Evolutionary conservation across 768 basidiomycete genomes (phyloP), one percentile per base, ranked within the genome.

Genomic region (Rhizopogon vulgaris): DNA sequence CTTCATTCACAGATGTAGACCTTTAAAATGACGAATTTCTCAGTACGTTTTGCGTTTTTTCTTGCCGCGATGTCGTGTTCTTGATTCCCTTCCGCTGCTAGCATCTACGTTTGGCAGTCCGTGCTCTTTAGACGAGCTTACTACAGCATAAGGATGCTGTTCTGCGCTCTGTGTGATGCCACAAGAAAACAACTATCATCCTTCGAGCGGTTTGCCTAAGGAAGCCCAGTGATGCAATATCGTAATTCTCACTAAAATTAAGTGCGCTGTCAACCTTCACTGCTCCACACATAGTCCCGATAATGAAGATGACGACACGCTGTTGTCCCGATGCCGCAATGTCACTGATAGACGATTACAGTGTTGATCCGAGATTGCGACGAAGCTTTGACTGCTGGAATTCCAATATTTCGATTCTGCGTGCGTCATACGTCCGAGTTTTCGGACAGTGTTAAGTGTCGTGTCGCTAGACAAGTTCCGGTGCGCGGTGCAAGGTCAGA

Each of bases 11-110:
- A 4, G 45, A 34, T 32, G 18, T 22, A 34, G 45, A 34, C 45
- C 18, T 46, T 46, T 18, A 46, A 12, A 46, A 56, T 49, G 57
- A 58, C 10, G 52, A 2, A 2, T 10, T 8, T 30, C 7, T 30
- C 38, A 52, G 52, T 47, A 22, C 17, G 28, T 27, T 5, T 18
- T 6, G 22, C 47, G 49, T 17, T 32, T 47, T 22, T 48, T 1
- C 17, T 38, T 42, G n/a, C 8, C 18, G 38, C 14, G 17, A 28
- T 38, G 36, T 17, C n/a, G 11, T 30, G 27, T 54, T 53, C 43
- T 67, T 48, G 18, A 34, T 46, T 24, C 18, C 15, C 22, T 46
- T 46, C 15, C 14, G 9, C 22, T 46, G 6, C 14, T 34, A 22
- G 18, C 18, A 15, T 32, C 9, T 17, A 24, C 4, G 18, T 15